A percentile compares a stretch with the other conserved stretches of the same genome.
These are phyloP conservation scores for Ceratocystis destructans DNA, from an alignment of 2,329 filamentous ascomycete genomes.

Conservation along the genomic window DNA sequence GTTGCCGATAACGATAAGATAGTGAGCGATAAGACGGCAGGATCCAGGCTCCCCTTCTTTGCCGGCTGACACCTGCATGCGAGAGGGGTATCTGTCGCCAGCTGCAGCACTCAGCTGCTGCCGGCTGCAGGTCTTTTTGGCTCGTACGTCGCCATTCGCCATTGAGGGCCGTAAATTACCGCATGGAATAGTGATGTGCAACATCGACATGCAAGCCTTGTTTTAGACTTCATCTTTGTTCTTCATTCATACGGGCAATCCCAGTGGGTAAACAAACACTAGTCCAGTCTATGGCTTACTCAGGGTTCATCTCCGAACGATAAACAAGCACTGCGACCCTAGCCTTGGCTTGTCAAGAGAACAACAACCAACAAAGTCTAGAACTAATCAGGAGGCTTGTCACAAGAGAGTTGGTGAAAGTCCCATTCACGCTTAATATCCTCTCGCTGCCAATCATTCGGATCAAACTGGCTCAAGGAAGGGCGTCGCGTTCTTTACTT, in stretches of 20 bases:
- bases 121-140: background rate
- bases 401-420: background rate
- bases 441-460: background rate
- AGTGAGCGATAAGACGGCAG: background rate
- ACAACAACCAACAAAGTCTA: background rate
- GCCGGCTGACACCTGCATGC: background rate
- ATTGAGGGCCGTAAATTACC: background rate
- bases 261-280: background rate
- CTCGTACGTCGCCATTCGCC: background rate
- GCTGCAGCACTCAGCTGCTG: background rate
- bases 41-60: background rate
- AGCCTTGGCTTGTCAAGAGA: background rate
- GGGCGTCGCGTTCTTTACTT: background rate
- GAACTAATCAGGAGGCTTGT: too few relatives aligned
- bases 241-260: background rate
- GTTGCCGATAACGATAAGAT: background rate
- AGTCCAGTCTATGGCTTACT: background rate
- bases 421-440: background rate
- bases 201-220: background rate
- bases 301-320: background rate
- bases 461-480: background rate
- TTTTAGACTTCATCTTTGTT: background rate
- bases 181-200: conserved; percentile 8
- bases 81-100: background rate
- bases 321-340: background rate